A percentile compares a stretch with the other conserved stretches of the same genome.
These are phyloP conservation scores for Triticum turgidum DNA, from an alignment of 176 grass and related monocot species.

Conservation along the genomic window DNA sequence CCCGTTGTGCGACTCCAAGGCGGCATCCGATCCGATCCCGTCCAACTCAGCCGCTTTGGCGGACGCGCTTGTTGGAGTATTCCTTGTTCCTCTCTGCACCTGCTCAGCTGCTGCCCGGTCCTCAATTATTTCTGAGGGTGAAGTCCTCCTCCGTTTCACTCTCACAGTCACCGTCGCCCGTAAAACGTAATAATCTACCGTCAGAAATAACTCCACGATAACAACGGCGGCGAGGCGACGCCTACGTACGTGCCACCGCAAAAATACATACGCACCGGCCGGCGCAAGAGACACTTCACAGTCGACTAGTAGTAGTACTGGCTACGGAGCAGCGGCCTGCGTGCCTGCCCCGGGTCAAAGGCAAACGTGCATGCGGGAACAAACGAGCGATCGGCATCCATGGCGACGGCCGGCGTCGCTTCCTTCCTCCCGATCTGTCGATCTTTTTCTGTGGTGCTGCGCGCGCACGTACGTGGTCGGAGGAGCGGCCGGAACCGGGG, in stretches of 20 bases:
- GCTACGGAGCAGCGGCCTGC: background rate
- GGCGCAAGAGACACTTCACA: background rate
- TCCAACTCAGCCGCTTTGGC: slow-evolving; percentile 15
- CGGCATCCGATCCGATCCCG: background rate
- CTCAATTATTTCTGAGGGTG: background rate
- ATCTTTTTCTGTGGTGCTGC: background rate
- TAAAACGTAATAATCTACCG: background rate
- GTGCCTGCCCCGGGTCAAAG: slow-evolving; percentile 32
- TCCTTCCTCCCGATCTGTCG: background rate
- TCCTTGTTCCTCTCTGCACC: background rate
- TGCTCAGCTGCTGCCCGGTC: background rate
- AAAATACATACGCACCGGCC: background rate
- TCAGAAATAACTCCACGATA: background rate
- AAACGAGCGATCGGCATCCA: background rate
- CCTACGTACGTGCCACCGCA: background rate
- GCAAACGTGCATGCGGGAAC: background rate
- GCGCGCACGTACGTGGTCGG: background rate
- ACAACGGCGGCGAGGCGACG: background rate
- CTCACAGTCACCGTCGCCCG: background rate
- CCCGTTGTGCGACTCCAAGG: background rate
- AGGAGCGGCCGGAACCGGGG: background rate
- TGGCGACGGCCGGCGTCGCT: background rate
- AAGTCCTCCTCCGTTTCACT: too few species aligned
- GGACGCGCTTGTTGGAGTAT: background rate
- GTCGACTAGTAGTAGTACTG: background rate